Base-by-base conservation (phyloP, 495 filamentous ascomycete species). In the Articulospora tetracladia region DNA sequence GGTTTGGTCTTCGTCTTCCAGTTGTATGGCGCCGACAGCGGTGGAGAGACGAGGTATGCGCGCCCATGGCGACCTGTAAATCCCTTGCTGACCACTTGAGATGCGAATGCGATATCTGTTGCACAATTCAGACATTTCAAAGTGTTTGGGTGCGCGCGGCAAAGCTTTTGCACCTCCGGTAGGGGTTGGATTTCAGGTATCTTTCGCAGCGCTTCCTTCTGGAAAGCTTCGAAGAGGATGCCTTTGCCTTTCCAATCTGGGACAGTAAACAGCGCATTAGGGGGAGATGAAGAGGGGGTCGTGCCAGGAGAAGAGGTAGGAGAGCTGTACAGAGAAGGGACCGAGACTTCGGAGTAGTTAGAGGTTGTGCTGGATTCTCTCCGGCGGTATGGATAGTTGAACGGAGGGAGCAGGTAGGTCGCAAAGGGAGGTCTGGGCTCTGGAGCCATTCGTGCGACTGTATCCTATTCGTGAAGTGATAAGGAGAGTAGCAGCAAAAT, bases 31-130 rank as follows among this genome's bases (percentile, higher is more conserved):
- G 39, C 53, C 8, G 52, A 30, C 41, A 36, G 59, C 7, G 77
- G 76, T 12, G 84, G 76, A 0, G 90, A 79, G 28, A 97, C 88
- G 53, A 97, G 86, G 74, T 93, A 96, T 57, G 93, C 93, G 49
- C 92, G 88, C 1, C 95, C 93, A 73, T 97, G 86, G n/a, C 92
- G 89, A 53, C 93, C 92, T 22, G 86, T 93, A 76, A 98, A 98
- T 49, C 91, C 90, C 77, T 93, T 96, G 75, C 83, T 88, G 66
- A 97, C 85, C 56, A 97, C 92, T 67, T 94, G 91, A 25, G 81
- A 82, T 27, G 81, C 83, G 64, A 87, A 83, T 62, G 88, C 90
- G 23, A 97, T 77, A 69, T 96, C 88, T 49, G 85, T 74, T 44
- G 86, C 76, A 72, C 92, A 97, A 51, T 75, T 80, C 47, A 80